Evolutionary conservation across 1,284 basidiomycete genomes (phyloP).

Genomic region (Blastosporella zonata): DNA sequence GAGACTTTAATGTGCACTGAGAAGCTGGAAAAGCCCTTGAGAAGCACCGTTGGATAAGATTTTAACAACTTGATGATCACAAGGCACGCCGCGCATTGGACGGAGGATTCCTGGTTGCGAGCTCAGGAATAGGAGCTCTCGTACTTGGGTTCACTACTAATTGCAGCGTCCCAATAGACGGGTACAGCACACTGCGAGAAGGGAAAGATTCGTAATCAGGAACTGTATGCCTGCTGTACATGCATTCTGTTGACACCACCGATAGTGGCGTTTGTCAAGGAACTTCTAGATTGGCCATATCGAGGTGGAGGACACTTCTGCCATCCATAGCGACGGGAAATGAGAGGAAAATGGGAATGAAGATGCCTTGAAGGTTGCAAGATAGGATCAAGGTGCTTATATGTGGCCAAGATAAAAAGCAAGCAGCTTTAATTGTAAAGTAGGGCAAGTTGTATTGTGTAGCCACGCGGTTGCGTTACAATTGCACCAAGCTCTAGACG

Average conservation of each 20-base stretch:
- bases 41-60: constrained; percentile 5
- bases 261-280: neutral
- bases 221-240: neutral
- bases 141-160: too few relatives aligned
- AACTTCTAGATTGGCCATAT: neutral
- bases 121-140: neutral
- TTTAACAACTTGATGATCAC: constrained; percentile 1
- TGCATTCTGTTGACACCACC: neutral
- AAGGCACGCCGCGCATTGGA: neutral
- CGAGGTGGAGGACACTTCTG: neutral
- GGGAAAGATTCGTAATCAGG: neutral
- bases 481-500: too few relatives aligned
- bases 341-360: neutral
- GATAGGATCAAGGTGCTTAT: neutral
- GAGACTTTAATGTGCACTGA: constrained; percentile 6
- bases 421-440: neutral
- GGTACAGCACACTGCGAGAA: neutral
- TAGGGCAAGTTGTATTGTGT: too few relatives aligned
- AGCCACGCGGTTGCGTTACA: too few relatives aligned
- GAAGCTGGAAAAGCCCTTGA: constrained; percentile 4
- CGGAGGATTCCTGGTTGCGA: neutral
- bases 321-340: neutral
- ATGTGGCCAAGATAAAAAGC: neutral
- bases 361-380: neutral
- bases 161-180: too few relatives aligned